phyloP scores from a whole-genome alignment of 306 rosid genomes.

The Luffa aegyptiaca region DNA sequence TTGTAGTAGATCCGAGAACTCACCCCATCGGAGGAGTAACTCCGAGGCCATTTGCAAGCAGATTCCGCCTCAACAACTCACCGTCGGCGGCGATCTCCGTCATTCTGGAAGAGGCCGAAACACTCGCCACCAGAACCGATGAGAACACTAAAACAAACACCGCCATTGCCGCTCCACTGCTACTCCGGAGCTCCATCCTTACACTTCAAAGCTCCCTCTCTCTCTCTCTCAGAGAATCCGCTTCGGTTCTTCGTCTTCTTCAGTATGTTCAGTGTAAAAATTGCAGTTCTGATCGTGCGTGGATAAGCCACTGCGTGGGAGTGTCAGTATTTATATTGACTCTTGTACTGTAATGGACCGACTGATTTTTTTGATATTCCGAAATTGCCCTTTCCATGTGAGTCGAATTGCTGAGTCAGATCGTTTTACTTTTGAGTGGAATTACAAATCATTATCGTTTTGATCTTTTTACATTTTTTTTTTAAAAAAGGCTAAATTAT shows the following conservation, averaged over 20 bases:
- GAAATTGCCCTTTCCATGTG: conserved; percentile 1
- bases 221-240: background rate
- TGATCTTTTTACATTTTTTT: no score
- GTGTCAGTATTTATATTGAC: background rate
- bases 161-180: conserved; percentile 7
- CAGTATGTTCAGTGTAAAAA: background rate
- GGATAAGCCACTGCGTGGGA: background rate
- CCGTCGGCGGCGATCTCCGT: conserved; percentile 6
- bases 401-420: background rate
- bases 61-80: conserved; percentile 33
- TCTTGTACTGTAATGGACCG: background rate
- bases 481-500: no score
- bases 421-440: background rate
- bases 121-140: conserved; percentile 5
- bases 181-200: background rate
- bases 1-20: background rate
- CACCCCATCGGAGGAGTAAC: conserved; percentile 96
- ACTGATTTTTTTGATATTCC: background rate
- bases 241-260: background rate
- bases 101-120: conserved; percentile 23
- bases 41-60: conserved; percentile 76
- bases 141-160: conserved; percentile 6
- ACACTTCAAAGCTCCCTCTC: background rate
- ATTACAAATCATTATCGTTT: background rate
- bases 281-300: background rate